Evolutionary conservation across 768 basidiomycete genomes (phyloP).

Genomic region (Lyophyllum semitale): DNA sequence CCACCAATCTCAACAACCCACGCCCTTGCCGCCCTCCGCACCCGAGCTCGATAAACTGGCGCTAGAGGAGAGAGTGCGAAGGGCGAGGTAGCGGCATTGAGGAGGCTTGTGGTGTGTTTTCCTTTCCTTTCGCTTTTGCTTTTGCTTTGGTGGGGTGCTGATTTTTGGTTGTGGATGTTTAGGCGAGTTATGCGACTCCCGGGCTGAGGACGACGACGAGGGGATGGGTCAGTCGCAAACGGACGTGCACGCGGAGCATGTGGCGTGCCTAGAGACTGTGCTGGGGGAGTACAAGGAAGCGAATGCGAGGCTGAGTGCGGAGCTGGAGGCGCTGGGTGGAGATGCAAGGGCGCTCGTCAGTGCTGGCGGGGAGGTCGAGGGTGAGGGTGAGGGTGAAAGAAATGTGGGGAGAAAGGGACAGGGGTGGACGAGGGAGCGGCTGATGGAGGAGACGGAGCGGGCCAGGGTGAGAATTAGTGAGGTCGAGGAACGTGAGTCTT

Average conservation of each 20-base stretch:
- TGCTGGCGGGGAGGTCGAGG: neutral
- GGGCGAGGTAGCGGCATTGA: constrained; percentile 9
- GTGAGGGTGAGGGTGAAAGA: too few relatives aligned
- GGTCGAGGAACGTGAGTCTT: constrained; percentile 10
- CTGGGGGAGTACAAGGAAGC: neutral
- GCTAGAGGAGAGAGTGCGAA: constrained; percentile 1
- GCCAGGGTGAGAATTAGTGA: constrained; percentile 14
- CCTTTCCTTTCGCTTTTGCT: too few relatives aligned
- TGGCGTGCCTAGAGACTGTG: constrained; percentile 1
- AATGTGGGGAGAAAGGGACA: too few relatives aligned
- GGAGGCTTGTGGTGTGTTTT: constrained; percentile 5
- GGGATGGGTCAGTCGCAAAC: too few relatives aligned
- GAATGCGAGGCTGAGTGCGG: neutral
- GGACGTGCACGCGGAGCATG: neutral
- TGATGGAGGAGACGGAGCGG: neutral
- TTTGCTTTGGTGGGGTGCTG: too few relatives aligned
- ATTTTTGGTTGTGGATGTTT: neutral
- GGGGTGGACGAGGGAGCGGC: neutral
- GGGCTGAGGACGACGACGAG: too few relatives aligned
- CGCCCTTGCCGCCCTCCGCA: constrained; percentile 53
- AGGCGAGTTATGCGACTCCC: constrained; percentile 7
- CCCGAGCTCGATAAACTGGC: constrained; percentile 9
- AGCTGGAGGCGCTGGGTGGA: neutral
- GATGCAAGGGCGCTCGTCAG: constrained; percentile 3
- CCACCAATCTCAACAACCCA: constrained; percentile 59